Base-by-base conservation (phyloP, 2,329 filamentous ascomycete species). In the Colletotrichum nymphaeae region DNA sequence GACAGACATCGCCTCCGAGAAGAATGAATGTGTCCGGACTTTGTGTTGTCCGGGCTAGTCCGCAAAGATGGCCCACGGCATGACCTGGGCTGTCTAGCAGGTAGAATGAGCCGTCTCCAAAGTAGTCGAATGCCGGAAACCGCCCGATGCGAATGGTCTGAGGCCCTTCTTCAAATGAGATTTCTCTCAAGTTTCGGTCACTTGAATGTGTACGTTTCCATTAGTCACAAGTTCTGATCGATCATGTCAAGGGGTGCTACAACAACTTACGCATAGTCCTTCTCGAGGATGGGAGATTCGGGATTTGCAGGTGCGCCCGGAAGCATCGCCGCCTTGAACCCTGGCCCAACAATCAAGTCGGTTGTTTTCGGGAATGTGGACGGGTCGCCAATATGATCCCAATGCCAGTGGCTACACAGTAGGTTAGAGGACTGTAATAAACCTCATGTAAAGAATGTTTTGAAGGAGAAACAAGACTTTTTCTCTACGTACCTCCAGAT, bases 1-100 rank as follows among this genome's bases (percentile, higher is more conserved):
- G 85, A 19, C 82, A 85, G 22, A 81, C 75, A 70, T 87, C 86
- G 3, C 81, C 86, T 0, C 84, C 84, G 69, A 86, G 77, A 11
- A 86, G 79, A 6, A 86, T 71, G 67, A 85, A 86, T 0, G 83
- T 83, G 32, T 80, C 77, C 0, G 81, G 77, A 26, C 68, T 64
- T 0, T 67, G 64, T 0, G 80, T 83, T 0, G 83, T 83, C 9
- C 85, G 77, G 1, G 84, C 85, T 4, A 87, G 75, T 1, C 79
- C 85, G 57, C 80, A 84, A 0, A 87, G 77, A 68, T 86, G 85
- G 0, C 83, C 84, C 1, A 83, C 72, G 3, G 82, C 79, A 72
- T 86, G 84, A 1, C 84, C 84, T 0, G 84, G 84, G 2, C 76
- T 81, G 70, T 86, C 83, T 0, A 87, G 76, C 2, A 86, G 74